A percentile compares a stretch with the other conserved stretches of the same genome.
phyloP scores from a whole-genome alignment of 257 asterid species.

The Plectranthus barbatus region DNA sequence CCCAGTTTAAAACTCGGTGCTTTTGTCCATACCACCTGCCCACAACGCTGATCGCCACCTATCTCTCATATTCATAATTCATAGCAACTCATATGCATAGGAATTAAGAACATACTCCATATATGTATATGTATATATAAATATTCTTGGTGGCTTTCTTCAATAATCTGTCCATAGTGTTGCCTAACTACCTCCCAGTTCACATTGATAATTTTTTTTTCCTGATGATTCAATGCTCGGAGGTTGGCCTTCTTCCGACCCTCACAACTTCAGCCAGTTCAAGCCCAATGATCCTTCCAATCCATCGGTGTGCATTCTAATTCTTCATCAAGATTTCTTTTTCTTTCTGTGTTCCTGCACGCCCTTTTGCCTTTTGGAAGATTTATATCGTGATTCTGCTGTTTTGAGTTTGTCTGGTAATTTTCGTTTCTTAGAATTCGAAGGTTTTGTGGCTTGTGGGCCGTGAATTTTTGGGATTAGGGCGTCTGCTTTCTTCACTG shows the following conservation, averaged over 20 bases:
- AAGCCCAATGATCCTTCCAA: constrained; percentile 40
- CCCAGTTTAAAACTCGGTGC: constrained; percentile 10
- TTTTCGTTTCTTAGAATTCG: not conserved
- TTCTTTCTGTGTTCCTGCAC: not conserved
- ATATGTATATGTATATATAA: not conserved
- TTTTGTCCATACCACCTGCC: constrained; percentile 26
- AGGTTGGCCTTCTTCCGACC: constrained; percentile 42
- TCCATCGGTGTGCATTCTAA: constrained; percentile 31
- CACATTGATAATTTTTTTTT: not conserved
- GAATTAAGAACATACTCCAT: not conserved
- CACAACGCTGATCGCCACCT: constrained; percentile 36
- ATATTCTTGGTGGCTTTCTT: not conserved
- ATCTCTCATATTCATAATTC: constrained; percentile 15
- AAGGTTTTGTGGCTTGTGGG: constrained; percentile 1
- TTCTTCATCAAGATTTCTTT: constrained; percentile 9
- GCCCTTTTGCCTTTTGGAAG: constrained; percentile 7
- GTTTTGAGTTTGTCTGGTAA: not conserved
- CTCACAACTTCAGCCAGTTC: constrained; percentile 46
- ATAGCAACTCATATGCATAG: constrained; percentile 9
- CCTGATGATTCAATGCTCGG: constrained; percentile 37
- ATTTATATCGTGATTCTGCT: constrained; percentile 6
- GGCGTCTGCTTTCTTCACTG: not conserved
- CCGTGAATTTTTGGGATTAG: constrained; percentile 6
- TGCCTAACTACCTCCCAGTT: not conserved
- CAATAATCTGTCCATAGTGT: not conserved